Base-by-base conservation (phyloP, 2,329 filamentous ascomycete genomes). In the Basipetospora chlamydospora region DNA sequence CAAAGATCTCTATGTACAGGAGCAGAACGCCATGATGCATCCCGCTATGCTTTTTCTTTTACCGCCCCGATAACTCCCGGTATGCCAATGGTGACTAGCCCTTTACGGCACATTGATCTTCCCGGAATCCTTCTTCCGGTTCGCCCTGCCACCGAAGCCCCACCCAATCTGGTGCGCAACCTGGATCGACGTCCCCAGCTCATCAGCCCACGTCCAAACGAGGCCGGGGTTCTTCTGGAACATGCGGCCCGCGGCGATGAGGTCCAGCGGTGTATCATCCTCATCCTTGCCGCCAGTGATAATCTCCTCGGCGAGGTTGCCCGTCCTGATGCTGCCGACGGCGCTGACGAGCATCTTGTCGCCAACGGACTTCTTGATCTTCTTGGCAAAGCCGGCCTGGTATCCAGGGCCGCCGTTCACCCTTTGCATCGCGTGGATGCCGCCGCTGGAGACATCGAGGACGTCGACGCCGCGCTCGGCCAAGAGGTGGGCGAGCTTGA, bases 381-480 rank as follows among this genome's bases (percentile, higher is more conserved):
- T 64, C 48, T 77, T 71, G 0, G 83, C 74, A 45, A 85, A 79
- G 0, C 67, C 71, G 0, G 69, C 76, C 55, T 88, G 82, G 57
- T 85, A 87, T 0, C 65, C 78, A 0, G 75, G 73, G 0, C 70
- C 72, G 2, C 58, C 50, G 17, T 64, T 59, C 37, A 80, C 65
- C 39, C 75, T 70, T 45, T 77, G 72, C 33, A 54, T 49, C 0
- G 64, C 55, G 47, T 84, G 73, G 33, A 70, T 70, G 3, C 80
- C 83, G 1, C 73, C 81, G 3, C 67, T 70, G 1, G 72, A 79
- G 7, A 87, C 69, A 47, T 90, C 84, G 1, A 90, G 58, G 2
- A 90, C 59, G 50, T 90, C 82, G 3, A 88, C 72, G 3, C 82
- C 82, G 10, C 58, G 62, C 2, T 73, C 67, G 0, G 75, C 76